phyloP scores from a whole-genome alignment of 2,329 filamentous ascomycete species.

The Pseudohalonectria lignicola region DNA sequence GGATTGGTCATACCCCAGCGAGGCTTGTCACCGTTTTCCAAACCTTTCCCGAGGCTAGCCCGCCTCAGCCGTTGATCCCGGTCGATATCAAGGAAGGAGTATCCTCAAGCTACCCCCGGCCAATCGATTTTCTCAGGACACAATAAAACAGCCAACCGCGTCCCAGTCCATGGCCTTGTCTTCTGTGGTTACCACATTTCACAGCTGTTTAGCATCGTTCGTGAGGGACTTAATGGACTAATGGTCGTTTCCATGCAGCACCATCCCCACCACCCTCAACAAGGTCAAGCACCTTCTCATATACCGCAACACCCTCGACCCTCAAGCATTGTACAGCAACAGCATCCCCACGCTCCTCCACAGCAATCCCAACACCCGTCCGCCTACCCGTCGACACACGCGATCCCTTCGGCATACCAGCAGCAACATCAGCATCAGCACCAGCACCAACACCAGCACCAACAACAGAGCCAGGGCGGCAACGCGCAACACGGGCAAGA shows the following conservation, averaged over 20 bases:
- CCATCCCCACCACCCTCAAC: conserved; percentile 62
- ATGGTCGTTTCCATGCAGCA: conserved; percentile 59
- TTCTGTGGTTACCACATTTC: conserved; percentile 3
- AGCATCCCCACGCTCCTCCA: conserved; percentile 54
- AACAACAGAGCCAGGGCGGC: conserved; percentile 50
- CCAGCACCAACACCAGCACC: conserved; percentile 47
- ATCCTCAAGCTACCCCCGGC: conserved; percentile 1
- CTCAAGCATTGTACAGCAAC: conserved; percentile 62
- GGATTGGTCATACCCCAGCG: too few relatives aligned
- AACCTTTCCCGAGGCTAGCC: conserved; percentile 29
- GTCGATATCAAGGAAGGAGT: conserved; percentile 25
- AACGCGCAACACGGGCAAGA: conserved; percentile 56
- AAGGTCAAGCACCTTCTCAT: conserved; percentile 57
- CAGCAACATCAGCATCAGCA: conserved; percentile 28
- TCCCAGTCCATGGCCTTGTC: too few relatives aligned
- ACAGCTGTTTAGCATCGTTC: conserved; percentile 1
- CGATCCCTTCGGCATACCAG: too few relatives aligned
- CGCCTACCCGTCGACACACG: conserved; percentile 60
- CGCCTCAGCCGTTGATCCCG: conserved; percentile 39
- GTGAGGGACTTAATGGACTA: too few relatives aligned
- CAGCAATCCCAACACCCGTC: conserved; percentile 49
- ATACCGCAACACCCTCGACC: conserved; percentile 62
- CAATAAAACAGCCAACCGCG: too few relatives aligned
- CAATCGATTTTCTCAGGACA: conserved; percentile 21
- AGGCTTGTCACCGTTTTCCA: too few relatives aligned